Evolutionary conservation across 2,329 filamentous ascomycete genomes (phyloP).

Genomic region (Penicillium sp.): DNA sequence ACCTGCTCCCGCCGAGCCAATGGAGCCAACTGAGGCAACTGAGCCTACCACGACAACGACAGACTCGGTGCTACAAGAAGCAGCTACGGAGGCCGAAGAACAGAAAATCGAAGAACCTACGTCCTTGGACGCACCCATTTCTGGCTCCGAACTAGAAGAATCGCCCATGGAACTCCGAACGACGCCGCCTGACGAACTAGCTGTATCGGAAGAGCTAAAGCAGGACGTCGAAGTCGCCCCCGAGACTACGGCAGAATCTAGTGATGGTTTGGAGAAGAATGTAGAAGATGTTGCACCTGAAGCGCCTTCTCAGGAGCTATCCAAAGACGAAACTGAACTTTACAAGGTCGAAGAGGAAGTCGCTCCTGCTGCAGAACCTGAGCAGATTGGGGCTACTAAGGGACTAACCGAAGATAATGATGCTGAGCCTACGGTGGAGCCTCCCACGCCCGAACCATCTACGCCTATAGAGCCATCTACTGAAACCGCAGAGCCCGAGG

Average conservation of each 20-base stretch:
- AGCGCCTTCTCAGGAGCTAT: background rate
- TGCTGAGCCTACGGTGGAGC: background rate
- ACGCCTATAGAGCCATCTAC: slow-evolving; percentile 4
- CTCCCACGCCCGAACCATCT: slow-evolving; percentile 6
- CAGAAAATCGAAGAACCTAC: slow-evolving; percentile 2
- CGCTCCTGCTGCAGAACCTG: background rate
- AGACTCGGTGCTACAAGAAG: background rate
- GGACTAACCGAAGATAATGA: background rate
- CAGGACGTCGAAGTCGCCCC: background rate
- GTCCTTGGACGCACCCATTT: background rate
- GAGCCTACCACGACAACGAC: background rate
- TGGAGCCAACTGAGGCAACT: slow-evolving; percentile 3
- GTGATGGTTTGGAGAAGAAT: background rate
- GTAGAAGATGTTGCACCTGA: slow-evolving; percentile 1
- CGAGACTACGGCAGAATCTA: background rate
- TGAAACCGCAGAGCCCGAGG: slow-evolving; percentile 18
- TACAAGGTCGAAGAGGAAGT: background rate
- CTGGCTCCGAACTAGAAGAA: background rate
- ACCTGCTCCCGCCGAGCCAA: background rate
- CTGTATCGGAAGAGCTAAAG: background rate
- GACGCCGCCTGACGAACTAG: background rate
- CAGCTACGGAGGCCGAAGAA: background rate
- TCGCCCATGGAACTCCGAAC: background rate
- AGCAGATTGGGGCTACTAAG: background rate
- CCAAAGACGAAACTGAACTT: background rate